Evolutionary conservation across 225 moss, liverwort and hornwort species (phyloP), one percentile per base, ranked within the genome.

Genomic region (Bryum argenteum): DNA sequence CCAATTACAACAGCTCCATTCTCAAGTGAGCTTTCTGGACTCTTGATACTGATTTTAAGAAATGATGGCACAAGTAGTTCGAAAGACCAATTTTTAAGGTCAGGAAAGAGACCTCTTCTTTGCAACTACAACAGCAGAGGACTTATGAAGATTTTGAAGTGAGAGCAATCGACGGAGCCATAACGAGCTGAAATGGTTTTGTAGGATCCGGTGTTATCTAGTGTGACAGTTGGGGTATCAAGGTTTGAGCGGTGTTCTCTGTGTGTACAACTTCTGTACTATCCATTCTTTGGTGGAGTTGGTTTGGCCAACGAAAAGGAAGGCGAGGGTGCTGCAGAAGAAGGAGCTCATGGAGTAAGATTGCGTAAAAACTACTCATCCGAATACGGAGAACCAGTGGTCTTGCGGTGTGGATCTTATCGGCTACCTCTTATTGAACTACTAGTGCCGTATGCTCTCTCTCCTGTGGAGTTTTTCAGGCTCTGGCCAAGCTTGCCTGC

Each of bases 401-500:
- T 96, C 59, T 80, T 96, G 63, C 83, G 96, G 26, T 93, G 96
- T 81, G 93, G 87, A 79, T 87, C 87, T 38, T 96, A 96, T 74
- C 90, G 96, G 73, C 79, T 96, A 77, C 96, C 96, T 80, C 89
- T 96, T 37, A 93, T 91, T 71, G 96, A 96, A 80, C 93, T 96
- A 51, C 69, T 96, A 41, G 78, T 93, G 58, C 93, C 96, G 22
- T 85, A 93, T 81, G 84, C 89, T 65, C 89, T 89, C 62, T 96
- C 96, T n/a, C 93, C 96, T 21, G 93, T 96, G 21, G 93, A 96
- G 75, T 93, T 96, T 72, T 96, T 96, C 71, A 89, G 93, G 68
- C 87, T 91, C 65, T 93, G 96, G 96, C 96, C 96, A 12, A 96
- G 96, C 73, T 76, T 93, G 55, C 96, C 96, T 63, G 90, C 96